A percentile compares a stretch with the other conserved stretches of the same genome.
Evolutionary conservation across 1,284 basidiomycete genomes (phyloP).

Genomic region (Trichosporon inkin): DNA sequence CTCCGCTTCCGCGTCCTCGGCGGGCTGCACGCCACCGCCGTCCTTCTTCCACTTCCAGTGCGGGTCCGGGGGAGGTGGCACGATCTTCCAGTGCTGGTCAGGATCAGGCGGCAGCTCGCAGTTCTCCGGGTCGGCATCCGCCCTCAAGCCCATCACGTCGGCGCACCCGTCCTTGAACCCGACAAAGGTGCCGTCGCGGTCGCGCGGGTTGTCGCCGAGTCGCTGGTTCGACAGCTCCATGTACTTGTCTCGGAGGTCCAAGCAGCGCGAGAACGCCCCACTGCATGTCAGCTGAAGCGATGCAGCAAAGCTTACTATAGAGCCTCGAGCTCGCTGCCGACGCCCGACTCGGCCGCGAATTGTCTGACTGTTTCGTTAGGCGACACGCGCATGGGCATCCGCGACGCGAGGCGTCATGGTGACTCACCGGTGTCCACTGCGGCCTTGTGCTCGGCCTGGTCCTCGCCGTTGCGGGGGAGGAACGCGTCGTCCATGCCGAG

Average conservation of each 20-base stretch:
- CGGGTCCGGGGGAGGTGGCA: constrained; percentile 82
- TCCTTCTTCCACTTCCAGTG: constrained; percentile 75
- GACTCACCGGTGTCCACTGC: constrained; percentile 25
- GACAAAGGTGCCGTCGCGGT: constrained; percentile 72
- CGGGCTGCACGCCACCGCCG: constrained; percentile 51
- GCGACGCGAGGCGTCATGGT: background rate
- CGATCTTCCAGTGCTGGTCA: constrained; percentile 65
- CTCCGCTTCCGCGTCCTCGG: constrained; percentile 17
- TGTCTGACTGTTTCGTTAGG: constrained; percentile 25
- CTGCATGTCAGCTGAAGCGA: constrained; percentile 29
- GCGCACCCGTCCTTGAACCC: constrained; percentile 59
- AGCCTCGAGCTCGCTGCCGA: constrained; percentile 49
- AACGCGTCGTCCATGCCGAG: constrained; percentile 11
- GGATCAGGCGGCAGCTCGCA: constrained; percentile 29
- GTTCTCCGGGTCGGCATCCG: constrained; percentile 55
- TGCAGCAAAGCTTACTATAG: constrained; percentile 45
- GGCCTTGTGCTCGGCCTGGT: background rate
- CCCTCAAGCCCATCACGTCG: constrained; percentile 64
- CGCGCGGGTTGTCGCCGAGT: constrained; percentile 83
- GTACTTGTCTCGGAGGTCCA: constrained; percentile 88
- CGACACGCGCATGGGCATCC: background rate
- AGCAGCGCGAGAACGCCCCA: constrained; percentile 65
- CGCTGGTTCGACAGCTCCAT: constrained; percentile 76
- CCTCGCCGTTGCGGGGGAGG: background rate
- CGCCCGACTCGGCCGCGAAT: constrained; percentile 47